Evolutionary conservation across 805 yeast species (phyloP).

Genomic region (Barnettozyma siamensis): DNA sequence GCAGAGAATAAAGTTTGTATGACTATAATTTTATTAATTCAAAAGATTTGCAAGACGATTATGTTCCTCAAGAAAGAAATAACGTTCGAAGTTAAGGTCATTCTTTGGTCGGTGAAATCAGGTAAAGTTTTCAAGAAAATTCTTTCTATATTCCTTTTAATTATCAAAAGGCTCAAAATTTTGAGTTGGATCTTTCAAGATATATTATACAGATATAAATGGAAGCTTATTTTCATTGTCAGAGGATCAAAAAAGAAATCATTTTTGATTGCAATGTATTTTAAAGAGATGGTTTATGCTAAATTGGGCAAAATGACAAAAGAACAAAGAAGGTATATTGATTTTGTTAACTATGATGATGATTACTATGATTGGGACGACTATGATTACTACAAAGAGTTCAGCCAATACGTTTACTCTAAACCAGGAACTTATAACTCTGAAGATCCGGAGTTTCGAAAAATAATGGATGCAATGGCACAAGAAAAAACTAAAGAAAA

Average conservation of each 20-base stretch:
- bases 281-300: conserved; percentile 14
- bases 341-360: conserved; percentile 11
- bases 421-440: conserved; percentile 7
- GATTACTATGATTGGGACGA: conserved; percentile 15
- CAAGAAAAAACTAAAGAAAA: not conserved
- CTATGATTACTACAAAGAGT: conserved; percentile 16
- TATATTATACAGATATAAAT: conserved; percentile 17
- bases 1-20: conserved; percentile 13
- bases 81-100: conserved; percentile 7
- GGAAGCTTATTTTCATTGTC: conserved; percentile 17
- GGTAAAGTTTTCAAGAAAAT: conserved; percentile 13
- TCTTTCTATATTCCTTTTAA: conserved; percentile 9
- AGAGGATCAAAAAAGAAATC: conserved; percentile 12
- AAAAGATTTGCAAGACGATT: conserved; percentile 11
- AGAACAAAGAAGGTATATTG: conserved; percentile 5
- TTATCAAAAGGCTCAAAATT: conserved; percentile 14
- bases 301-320: conserved; percentile 13
- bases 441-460: conserved; percentile 6
- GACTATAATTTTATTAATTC: conserved; percentile 10
- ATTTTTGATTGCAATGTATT: conserved; percentile 11
- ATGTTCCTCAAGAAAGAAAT: conserved; percentile 11
- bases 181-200: conserved; percentile 20
- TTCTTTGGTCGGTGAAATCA: conserved; percentile 13
- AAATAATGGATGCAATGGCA: conserved; percentile 2
- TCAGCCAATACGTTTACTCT: conserved; percentile 10